These are phyloP conservation scores for Heimioporus sp. DNA, from an alignment of 768 basidiomycete genomes.

Conservation along the genomic window DNA sequence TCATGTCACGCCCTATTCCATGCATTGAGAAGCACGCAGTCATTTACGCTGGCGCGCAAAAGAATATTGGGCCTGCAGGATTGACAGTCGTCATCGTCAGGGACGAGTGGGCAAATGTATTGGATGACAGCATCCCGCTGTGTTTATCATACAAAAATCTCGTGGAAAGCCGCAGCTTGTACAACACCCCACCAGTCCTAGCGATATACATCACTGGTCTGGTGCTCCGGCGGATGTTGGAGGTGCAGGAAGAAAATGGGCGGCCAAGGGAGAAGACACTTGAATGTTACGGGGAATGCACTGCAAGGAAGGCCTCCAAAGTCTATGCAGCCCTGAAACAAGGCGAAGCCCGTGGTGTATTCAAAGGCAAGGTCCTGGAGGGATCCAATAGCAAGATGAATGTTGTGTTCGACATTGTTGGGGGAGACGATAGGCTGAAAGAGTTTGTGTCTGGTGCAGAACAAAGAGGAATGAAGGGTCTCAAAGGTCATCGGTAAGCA, in stretches of 20 bases:
- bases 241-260: conserved; percentile 22
- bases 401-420: conserved; percentile 76
- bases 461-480: conserved; percentile 71
- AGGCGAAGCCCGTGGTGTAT: conserved; percentile 69
- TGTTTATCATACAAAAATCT: conserved; percentile 82
- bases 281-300: conserved; percentile 59
- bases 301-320: conserved; percentile 70
- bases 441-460: conserved; percentile 82
- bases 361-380: conserved; percentile 67
- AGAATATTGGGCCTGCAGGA: conserved; percentile 95
- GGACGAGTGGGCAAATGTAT: conserved; percentile 71
- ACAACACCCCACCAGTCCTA: conserved; percentile 93
- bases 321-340: conserved; percentile 72
- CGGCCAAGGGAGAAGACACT: conserved; percentile 54
- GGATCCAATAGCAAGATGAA: conserved; percentile 95
- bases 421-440: conserved; percentile 70
- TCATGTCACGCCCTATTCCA: conserved; percentile 93
- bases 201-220: conserved; percentile 88
- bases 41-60: conserved; percentile 96
- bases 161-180: conserved; percentile 71
- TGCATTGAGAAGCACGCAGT: conserved; percentile 86
- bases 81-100: conserved; percentile 91
- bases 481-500: conserved; percentile 90
- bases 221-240: conserved; percentile 70
- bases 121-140: conserved; percentile 80